A percentile compares a stretch with the other conserved stretches of the same genome.
These are phyloP conservation scores for Monosporascus ibericus DNA, from an alignment of 2,329 filamentous ascomycete species.

Conservation along the genomic window DNA sequence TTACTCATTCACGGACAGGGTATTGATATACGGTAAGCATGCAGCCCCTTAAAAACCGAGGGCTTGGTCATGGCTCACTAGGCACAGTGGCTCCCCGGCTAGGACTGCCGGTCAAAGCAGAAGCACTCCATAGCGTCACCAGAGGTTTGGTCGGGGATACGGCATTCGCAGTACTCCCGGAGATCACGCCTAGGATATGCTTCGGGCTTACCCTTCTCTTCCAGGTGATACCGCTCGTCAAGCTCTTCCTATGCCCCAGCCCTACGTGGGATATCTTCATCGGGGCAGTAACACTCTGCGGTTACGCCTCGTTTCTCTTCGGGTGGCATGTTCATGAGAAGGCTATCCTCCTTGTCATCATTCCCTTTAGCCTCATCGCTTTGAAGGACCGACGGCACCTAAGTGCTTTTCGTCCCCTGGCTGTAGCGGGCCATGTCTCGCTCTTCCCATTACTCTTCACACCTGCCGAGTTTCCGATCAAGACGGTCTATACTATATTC, in stretches of 20 bases:
- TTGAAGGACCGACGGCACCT: slow-evolving; percentile 86
- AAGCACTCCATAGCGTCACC: slow-evolving; percentile 82
- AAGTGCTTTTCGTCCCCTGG: slow-evolving; percentile 83
- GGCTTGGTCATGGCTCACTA: slow-evolving; percentile 24
- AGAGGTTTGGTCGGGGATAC: slow-evolving; percentile 90
- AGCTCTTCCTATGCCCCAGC: slow-evolving; percentile 71
- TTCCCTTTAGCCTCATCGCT: slow-evolving; percentile 90
- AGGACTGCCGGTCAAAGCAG: slow-evolving; percentile 64
- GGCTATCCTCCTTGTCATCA: slow-evolving; percentile 86
- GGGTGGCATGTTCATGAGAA: slow-evolving; percentile 99
- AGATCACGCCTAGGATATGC: slow-evolving; percentile 73
- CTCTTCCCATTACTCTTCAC: slow-evolving; percentile 93
- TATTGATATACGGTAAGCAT: slow-evolving; percentile 69
- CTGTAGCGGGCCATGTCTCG: slow-evolving; percentile 90
- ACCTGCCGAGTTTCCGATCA: slow-evolving; percentile 85
- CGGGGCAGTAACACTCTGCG: slow-evolving; percentile 83
- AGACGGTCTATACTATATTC: slow-evolving; percentile 85
- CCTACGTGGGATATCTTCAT: slow-evolving; percentile 88
- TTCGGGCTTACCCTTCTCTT: slow-evolving; percentile 79
- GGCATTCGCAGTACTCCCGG: slow-evolving; percentile 85
- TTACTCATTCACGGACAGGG: slow-evolving; percentile 84
- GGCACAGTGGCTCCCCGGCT: slow-evolving; percentile 70
- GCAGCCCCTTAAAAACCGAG: neutral
- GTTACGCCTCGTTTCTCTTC: slow-evolving; percentile 93
- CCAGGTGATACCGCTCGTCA: slow-evolving; percentile 72